These are phyloP conservation scores for Emericellopsis cladophorae DNA, from an alignment of 2,329 filamentous ascomycete species.

Conservation along the genomic window DNA sequence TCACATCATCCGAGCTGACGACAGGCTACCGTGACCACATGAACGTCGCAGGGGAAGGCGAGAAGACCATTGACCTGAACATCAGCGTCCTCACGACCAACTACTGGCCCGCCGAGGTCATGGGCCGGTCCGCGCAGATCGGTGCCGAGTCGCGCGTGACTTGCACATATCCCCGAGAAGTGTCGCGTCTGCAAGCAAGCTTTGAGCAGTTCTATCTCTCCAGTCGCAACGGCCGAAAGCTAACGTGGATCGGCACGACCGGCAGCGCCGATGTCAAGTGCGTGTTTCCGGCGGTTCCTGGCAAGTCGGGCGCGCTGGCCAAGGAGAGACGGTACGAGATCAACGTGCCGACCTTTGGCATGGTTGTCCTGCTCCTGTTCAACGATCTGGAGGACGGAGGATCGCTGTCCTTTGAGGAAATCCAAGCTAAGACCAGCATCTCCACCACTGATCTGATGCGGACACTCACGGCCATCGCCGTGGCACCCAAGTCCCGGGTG, in stretches of 20 bases:
- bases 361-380: constrained; percentile 83
- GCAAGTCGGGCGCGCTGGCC: constrained; percentile 49
- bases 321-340: constrained; percentile 73
- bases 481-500: constrained; percentile 72
- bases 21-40: constrained; percentile 62
- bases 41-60: constrained; percentile 31
- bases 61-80: constrained; percentile 55
- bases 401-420: constrained; percentile 56
- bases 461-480: constrained; percentile 68
- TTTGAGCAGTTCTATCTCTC: constrained; percentile 83
- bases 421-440: constrained; percentile 72
- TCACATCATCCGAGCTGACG: constrained; percentile 73
- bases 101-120: constrained; percentile 87
- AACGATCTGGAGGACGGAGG: constrained; percentile 54
- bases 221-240: constrained; percentile 74
- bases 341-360: constrained; percentile 83
- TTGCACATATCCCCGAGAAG: constrained; percentile 63
- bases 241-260: constrained; percentile 64
- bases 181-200: constrained; percentile 65
- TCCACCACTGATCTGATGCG: constrained; percentile 60
- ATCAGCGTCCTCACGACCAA: constrained; percentile 85
- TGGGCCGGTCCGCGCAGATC: constrained; percentile 48
- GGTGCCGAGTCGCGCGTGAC: constrained; percentile 25
- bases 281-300: constrained; percentile 57
- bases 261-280: constrained; percentile 83